Conservation (phyloP, 805 yeast species). For the Pichia deserticola region DNA sequence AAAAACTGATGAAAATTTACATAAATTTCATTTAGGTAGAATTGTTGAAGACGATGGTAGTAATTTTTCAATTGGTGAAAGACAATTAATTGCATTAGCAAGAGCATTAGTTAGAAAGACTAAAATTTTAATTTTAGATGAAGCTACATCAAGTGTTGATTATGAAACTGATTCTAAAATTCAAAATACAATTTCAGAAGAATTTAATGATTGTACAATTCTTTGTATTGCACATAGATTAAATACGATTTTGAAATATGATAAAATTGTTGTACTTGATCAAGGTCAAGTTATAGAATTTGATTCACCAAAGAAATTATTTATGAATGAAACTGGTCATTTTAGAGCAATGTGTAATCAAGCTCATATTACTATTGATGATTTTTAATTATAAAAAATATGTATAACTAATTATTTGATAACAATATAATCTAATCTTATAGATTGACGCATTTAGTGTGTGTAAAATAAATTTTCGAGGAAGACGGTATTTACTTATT, state of each 20-base stretch:
- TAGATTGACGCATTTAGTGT: too few species aligned
- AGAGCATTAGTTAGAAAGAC: slow-evolving; percentile 62
- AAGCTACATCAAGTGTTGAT: slow-evolving; percentile 74
- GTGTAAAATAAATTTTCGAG: too few species aligned
- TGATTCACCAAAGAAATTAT: slow-evolving; percentile 46
- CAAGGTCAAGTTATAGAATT: slow-evolving; percentile 48
- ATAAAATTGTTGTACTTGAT: slow-evolving; percentile 52
- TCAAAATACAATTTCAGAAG: slow-evolving; percentile 50
- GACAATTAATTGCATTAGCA: slow-evolving; percentile 62
- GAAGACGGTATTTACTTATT: too few species aligned
- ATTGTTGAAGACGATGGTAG: slow-evolving; percentile 60
- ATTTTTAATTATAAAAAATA: slow-evolving; percentile 22
- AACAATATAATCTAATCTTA: not conserved
- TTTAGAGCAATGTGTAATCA: slow-evolving; percentile 46
- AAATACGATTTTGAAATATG: slow-evolving; percentile 54
- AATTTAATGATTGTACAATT: slow-evolving; percentile 57
- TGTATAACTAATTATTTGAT: not conserved
- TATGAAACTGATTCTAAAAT: slow-evolving; percentile 62
- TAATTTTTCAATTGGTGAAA: slow-evolving; percentile 66
- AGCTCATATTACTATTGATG: slow-evolving; percentile 36
- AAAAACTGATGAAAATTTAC: slow-evolving; percentile 27
- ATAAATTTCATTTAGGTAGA: slow-evolving; percentile 56
- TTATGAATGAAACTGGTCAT: slow-evolving; percentile 31
- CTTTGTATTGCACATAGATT: slow-evolving; percentile 69
- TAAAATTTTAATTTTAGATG: slow-evolving; percentile 59